Base-by-base conservation (phyloP, 768 basidiomycete genomes). In the Serendipita indica region DNA sequence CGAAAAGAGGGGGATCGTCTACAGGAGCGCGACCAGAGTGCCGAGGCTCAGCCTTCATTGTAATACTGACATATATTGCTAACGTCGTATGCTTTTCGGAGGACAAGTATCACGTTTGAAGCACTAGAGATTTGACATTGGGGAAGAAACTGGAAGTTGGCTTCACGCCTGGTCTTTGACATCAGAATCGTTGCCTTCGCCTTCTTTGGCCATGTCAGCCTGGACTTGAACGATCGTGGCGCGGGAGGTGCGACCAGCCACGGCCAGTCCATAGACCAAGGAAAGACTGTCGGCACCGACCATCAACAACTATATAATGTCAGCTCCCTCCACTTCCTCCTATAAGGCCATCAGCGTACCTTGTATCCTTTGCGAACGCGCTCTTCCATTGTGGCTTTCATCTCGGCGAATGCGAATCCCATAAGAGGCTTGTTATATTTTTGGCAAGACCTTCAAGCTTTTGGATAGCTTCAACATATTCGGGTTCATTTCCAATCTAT, bases 1-100 rank as follows among this genome's bases (percentile, higher is more conserved):
- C 33, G 25, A 35, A 64, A 64, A 60, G 62, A 63, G 46, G 33
- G 54, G 4, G 45, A n/a, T 16, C 30, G 30, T 10, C 57, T 35
- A 13, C n/a, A 18, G 13, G 43, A 7, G 30, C 16, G 22, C n/a
- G 41, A 43, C 18, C 7, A 43, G 5, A 25, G 27, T 43, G 27
- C 41, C 41, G 7, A 43, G 41, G 41, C n/a, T n/a, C 41, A 43
- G 27, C 6, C 41, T 25, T 6, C 41, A 5, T 43, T 43, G 41
- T 43, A 43, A n/a, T 43, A n/a, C n/a, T n/a, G n/a, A n/a, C n/a
- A n/a, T n/a, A n/a, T n/a, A n/a, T n/a, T n/a, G n/a, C n/a, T n/a
- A n/a, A n/a, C n/a, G n/a, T n/a, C n/a, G n/a, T n/a, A n/a, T n/a
- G n/a, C n/a, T n/a, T n/a, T n/a, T n/a, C n/a, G n/a, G n/a, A n/a